phyloP scores from a whole-genome alignment of 1,284 basidiomycete species.

The Boletellus deceptivus region DNA sequence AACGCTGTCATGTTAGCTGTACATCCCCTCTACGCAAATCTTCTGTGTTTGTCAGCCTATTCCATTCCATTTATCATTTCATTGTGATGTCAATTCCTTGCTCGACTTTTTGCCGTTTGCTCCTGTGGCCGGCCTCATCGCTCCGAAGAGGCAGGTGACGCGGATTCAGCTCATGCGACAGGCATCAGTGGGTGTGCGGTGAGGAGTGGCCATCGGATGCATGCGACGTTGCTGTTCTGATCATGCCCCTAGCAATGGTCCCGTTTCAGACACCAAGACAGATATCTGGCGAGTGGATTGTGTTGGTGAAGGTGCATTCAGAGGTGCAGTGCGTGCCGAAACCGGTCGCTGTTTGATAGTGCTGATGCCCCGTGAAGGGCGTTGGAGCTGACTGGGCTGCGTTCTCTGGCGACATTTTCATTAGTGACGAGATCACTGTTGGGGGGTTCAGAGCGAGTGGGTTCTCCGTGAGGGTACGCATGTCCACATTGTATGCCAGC shows the following conservation, averaged over 20 bases:
- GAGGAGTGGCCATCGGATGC: conserved; percentile 18
- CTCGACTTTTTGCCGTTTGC: conserved; percentile 57
- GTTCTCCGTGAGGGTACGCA: conserved; percentile 56
- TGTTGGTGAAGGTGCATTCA: conserved; percentile 63
- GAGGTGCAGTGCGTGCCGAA: conserved; percentile 46
- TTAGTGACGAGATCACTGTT: conserved; percentile 48
- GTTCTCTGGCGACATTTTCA: conserved; percentile 58
- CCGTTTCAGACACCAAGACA: conserved; percentile 49
- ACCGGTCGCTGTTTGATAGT: neutral
- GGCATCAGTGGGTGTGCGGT: conserved; percentile 65
- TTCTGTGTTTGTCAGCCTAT: conserved; percentile 58
- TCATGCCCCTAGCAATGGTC: conserved; percentile 30
- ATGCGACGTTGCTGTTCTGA: conserved; percentile 4
- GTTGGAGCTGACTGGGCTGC: conserved; percentile 59
- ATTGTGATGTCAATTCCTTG: conserved; percentile 53
- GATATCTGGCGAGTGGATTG: conserved; percentile 67
- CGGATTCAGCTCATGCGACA: conserved; percentile 64
- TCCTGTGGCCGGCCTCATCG: conserved; percentile 41
- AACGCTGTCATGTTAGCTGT: conserved; percentile 36
- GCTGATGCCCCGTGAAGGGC: conserved; percentile 39
- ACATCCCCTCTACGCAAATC: conserved; percentile 54
- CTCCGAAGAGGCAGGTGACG: conserved; percentile 45
- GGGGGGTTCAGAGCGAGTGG: conserved; percentile 65
- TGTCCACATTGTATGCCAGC: neutral
- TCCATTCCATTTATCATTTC: conserved; percentile 62